Evolutionary conservation across 805 yeast genomes (phyloP).

Genomic region (Candida hungchunana): DNA sequence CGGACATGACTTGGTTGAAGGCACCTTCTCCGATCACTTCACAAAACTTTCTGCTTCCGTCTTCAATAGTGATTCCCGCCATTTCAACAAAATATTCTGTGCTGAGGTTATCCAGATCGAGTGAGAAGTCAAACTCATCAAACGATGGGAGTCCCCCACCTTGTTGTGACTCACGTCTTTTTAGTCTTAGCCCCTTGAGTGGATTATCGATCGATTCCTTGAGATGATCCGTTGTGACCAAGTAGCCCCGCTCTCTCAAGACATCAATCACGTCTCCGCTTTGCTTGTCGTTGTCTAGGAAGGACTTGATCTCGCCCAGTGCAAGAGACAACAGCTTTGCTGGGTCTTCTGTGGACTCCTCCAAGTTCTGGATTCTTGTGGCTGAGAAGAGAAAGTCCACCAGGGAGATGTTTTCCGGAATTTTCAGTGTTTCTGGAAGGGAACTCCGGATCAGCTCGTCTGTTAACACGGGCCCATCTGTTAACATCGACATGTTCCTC

Average conservation of each 20-base stretch:
- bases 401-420: slow-evolving; percentile 10
- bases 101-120: slow-evolving; percentile 1
- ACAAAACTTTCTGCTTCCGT: slow-evolving; percentile 10
- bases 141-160: too few species aligned
- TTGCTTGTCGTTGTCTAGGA: slow-evolving; percentile 8
- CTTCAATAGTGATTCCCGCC: slow-evolving; percentile 11
- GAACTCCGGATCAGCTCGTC: slow-evolving; percentile 10
- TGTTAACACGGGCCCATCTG: slow-evolving; percentile 2
- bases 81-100: slow-evolving; percentile 11
- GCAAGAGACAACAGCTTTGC: slow-evolving; percentile 7
- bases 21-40: slow-evolving; percentile 7
- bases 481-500: background rate
- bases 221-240: slow-evolving; percentile 6
- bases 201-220: too few species aligned
- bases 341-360: slow-evolving; percentile 9
- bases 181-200: background rate
- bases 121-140: slow-evolving; percentile 4
- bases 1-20: slow-evolving; percentile 9
- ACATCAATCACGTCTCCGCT: slow-evolving; percentile 10
- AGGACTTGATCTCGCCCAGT: slow-evolving; percentile 7
- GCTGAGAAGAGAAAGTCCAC: slow-evolving; percentile 9
- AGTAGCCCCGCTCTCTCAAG: slow-evolving; percentile 9
- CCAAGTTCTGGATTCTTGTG: slow-evolving; percentile 7
- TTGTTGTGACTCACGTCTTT: too few species aligned
- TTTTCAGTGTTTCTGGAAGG: slow-evolving; percentile 11